Evolutionary conservation across 23 red algal genomes (phyloP), one percentile per base, ranked within the genome.

Genomic region (Gracilaria gracilis): DNA sequence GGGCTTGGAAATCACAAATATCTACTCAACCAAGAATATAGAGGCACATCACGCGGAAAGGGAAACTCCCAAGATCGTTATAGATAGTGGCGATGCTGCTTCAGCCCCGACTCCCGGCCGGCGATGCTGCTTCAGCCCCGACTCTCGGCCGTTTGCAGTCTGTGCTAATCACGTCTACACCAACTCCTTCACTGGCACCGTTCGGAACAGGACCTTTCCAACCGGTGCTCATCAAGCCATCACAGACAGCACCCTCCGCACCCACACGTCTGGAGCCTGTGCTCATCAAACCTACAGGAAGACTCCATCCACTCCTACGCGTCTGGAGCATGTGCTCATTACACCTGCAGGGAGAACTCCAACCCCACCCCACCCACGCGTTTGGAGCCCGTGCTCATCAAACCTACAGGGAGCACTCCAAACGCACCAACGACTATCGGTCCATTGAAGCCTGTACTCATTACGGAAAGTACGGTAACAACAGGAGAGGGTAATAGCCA

Each of bases 401-500:
- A 59, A 59, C 57, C 57, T 7, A 25, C 57, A 20, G 57, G 3
- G n/a, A n/a, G n/a, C 57, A 59, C 57, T 59, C 57, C 57, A 14
- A 59, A 3, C n/a, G 57, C 16, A 59, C 57, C 57, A 59, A 59
- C 57, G 6, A 59, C 16, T 4, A 59, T 25, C n/a, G 57, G 57
- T n/a, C 57, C 57, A 59, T 59, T 59, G 16, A 25, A 20, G 57
- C 57, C 57, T 59, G n/a, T 59, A 59, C 57, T 59, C 57, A 59
- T 59, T 25, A 59, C 57, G 3, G 57, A 48, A 48, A 48, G 44
- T 12, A 48, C 12, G 44, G 44, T 48, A 48, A 8, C 44, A 5
- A 12, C 7, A 12, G 44, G 44, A 48, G 44, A 48, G 44, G 44
- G 44, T 8, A 12, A 48, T 48, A 48, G 44, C 44, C 44, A 59